phyloP scores from a whole-genome alignment of 345 rosid genomes.

The Leavenworthia alabamica region DNA sequence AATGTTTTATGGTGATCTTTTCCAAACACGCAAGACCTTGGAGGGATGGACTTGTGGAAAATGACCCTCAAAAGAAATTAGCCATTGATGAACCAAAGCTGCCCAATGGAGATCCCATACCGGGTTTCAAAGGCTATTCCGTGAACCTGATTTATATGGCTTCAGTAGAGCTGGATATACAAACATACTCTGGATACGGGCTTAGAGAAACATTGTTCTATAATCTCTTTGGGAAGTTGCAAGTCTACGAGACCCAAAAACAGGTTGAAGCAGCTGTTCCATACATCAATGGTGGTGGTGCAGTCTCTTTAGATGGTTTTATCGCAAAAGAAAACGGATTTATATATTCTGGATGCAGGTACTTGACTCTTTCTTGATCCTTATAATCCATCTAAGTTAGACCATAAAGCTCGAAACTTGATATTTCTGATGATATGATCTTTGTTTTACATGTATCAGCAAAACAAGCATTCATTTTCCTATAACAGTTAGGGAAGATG shows the following conservation, averaged over 20 bases:
- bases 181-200: constrained; percentile 31
- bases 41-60: constrained; percentile 15
- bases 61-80: constrained; percentile 40
- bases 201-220: constrained; percentile 60
- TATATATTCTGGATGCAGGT: constrained; percentile 36
- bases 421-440: not conserved
- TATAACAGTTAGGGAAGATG: not conserved
- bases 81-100: constrained; percentile 34
- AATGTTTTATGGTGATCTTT: not conserved
- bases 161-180: constrained; percentile 5
- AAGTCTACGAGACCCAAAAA: constrained; percentile 47
- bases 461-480: constrained; percentile 20
- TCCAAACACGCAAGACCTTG: constrained; percentile 32
- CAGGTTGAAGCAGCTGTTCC: constrained; percentile 39
- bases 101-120: constrained; percentile 35
- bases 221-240: constrained; percentile 44
- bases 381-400: too few species aligned
- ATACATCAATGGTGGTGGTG: constrained; percentile 33
- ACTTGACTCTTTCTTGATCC: not conserved
- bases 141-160: constrained; percentile 55
- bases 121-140: constrained; percentile 58
- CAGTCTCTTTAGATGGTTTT: constrained; percentile 58
- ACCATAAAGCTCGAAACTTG: not conserved
- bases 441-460: constrained; percentile 5
- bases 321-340: constrained; percentile 41